Evolutionary conservation across 495 filamentous ascomycete species (phyloP), one percentile per base, ranked within the genome.

Genomic region (Cudoniella acicularis): DNA sequence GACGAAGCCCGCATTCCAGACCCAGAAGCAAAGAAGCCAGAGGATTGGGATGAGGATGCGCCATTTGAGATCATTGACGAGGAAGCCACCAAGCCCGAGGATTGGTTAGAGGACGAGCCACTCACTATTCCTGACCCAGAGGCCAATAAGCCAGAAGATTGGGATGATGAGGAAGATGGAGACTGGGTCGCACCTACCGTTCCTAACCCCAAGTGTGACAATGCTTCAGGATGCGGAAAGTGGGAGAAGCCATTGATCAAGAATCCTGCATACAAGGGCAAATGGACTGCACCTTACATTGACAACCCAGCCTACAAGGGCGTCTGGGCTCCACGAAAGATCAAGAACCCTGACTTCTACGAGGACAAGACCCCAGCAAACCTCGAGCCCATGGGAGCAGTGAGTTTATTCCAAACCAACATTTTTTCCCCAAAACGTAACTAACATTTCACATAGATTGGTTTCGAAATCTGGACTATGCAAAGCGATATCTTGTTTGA

Each of bases 281-380:
- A 95, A 83, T 99, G 95, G 95, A 84, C 84, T 57, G 87, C 95
- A 50, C 89, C 91, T 52, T 83, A 85, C 73, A 91, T 99, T 70
- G 95, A 99, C 75, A 99, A 99, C 87, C 94, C 95, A 56, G 91
- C 83, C 60, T 99, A 99, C 85, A 99, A 98, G 85, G 95, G 95
- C 62, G 76, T 80, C 51, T 99, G 95, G 95, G 83, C 85, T 67
- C 93, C 94, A 66, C 84, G 86, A 74, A 96, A 96, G 88, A 97
- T 98, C 67, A 77, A 88, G 75, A 99, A 99, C 86, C 95, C 95
- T 47, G 83, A 86, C 72, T 99, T 89, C 83, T 99, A 85, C 65
- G 95, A 99, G 83, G 95, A 98, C 84, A 96, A 96, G 86, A 87
- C 83, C 49, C 95, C 95, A 26, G 81, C 94, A 70, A 92, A 96